Base-by-base conservation (phyloP, 371 early-diverging fungal species). In the Mucor saturninus region DNA sequence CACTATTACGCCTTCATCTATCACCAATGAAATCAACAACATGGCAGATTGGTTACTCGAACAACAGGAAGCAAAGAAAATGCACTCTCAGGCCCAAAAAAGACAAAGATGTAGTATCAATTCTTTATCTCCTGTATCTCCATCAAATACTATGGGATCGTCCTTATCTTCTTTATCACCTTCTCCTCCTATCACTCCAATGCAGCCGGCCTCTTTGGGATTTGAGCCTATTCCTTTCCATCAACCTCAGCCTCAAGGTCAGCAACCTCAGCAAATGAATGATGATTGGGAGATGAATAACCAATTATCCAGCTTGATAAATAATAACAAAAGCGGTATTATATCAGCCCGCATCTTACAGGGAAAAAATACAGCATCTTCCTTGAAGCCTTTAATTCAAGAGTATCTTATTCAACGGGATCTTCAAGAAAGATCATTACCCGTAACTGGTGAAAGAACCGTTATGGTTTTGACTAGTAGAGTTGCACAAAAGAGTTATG, bases 401-500 rank as follows among this genome's bases (percentile, higher is more conserved):
- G 75, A 68, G 15, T 83, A 81, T 62, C 59, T 79, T 39, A 52
- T 69, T 10, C 70, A 68, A 32, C 70, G 69, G 55, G 76, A 75
- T 8, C 79, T 77, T 32, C 69, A 69, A 53, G 85, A 88, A 64
- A 84, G 86, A 58, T 76, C 86, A 8, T 73, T 86, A 2, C 80
- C 90, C 69, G 82, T 90, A 14, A 74, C 81, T 31, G 90, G 90
- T 45, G 88, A 90, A 75, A 86, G 86, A 67, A 85, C 89, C 5
- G 82, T 90, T 0, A 79, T 90, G 76, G 83, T 92, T 28, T 65
- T 91, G 54, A 91, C 92, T 9, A 88, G 91, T 46, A 89, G 90
- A 59, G 93, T 93, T 5, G 93, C 91, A 9, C 93, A 93, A 74
- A 93, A 93, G 65, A 89, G 90, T 29, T 93, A 93, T 59, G 93